phyloP scores from a whole-genome alignment of 441 rosid species.

The Pelargonium cotyledonis region DNA sequence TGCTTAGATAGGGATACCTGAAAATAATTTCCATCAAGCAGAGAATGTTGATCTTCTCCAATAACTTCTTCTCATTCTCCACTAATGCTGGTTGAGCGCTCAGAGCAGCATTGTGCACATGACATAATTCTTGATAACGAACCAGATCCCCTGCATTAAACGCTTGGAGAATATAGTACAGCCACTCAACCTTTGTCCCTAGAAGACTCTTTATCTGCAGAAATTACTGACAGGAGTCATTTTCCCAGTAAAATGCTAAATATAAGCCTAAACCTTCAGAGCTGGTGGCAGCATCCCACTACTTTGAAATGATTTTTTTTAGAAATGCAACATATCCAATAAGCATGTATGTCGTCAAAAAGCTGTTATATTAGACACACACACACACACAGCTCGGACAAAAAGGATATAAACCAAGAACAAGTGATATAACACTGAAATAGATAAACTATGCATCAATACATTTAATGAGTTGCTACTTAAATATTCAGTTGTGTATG shows the following conservation, averaged over 20 bases:
- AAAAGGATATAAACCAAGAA: too few species aligned
- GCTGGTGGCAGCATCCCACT: neutral
- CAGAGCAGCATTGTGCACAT: constrained; percentile 67
- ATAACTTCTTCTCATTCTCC: constrained; percentile 71
- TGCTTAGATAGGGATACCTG: constrained; percentile 42
- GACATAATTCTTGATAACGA: constrained; percentile 79
- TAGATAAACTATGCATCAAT: neutral
- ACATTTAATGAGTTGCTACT: too few species aligned
- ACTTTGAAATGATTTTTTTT: too few species aligned
- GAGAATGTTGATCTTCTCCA: constrained; percentile 93
- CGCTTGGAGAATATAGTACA: constrained; percentile 87
- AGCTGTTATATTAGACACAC: too few species aligned
- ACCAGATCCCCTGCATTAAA: constrained; percentile 81
- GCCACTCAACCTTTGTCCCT: constrained; percentile 89
- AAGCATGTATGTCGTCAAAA: too few species aligned
- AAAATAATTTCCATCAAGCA: constrained; percentile 96
- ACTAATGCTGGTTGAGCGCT: constrained; percentile 91
- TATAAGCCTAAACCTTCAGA: neutral
- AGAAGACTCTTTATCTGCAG: constrained; percentile 75
- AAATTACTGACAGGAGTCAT: neutral
- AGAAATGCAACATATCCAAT: too few species aligned
- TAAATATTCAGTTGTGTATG: too few species aligned
- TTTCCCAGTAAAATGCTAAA: neutral
- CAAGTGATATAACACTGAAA: neutral
- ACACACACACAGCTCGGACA: too few species aligned